phyloP scores from a whole-genome alignment of 2,329 filamentous ascomycete genomes.

The Paramyrothecium roridum region DNA sequence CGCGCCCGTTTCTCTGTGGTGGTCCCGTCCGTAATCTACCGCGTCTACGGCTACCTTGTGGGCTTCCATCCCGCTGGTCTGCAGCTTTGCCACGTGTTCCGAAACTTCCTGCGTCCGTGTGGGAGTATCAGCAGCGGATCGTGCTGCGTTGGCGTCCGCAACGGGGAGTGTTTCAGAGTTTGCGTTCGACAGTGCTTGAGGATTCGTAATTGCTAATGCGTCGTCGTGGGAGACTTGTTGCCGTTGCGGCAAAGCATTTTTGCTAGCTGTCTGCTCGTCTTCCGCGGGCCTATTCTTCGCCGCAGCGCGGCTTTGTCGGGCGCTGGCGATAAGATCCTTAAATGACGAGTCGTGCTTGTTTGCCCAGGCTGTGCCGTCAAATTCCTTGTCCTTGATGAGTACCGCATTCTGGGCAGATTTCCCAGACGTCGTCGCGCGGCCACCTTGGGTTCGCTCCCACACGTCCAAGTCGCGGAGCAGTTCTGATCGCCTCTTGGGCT shows the following conservation, averaged over 20 bases:
- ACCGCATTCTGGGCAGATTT: constrained; percentile 32
- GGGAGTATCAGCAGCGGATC: too few species aligned
- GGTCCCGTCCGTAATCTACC: too few species aligned
- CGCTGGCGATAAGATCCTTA: constrained; percentile 73
- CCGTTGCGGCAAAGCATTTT: not conserved
- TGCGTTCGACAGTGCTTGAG: not conserved
- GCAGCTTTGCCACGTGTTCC: too few species aligned
- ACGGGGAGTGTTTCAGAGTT: not conserved
- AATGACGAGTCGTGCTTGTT: constrained; percentile 72
- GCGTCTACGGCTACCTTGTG: too few species aligned
- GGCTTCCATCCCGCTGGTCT: too few species aligned
- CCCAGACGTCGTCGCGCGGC: constrained; percentile 43
- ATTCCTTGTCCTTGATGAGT: constrained; percentile 80
- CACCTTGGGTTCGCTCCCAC: constrained; percentile 84
- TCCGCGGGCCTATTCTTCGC: constrained; percentile 25
- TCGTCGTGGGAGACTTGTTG: not conserved
- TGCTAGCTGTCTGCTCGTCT: not conserved
- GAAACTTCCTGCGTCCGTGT: too few species aligned
- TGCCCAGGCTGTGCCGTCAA: constrained; percentile 77
- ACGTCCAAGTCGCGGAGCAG: constrained; percentile 74
- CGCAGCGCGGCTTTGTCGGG: constrained; percentile 53
- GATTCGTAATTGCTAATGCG: not conserved
- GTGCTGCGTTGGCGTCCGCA: too few species aligned
- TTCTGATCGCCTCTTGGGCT: constrained; percentile 67
- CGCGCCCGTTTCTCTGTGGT: too few species aligned